Evolutionary conservation across 331 rosid genomes (phyloP).

Genomic region (Acacia concinna): DNA sequence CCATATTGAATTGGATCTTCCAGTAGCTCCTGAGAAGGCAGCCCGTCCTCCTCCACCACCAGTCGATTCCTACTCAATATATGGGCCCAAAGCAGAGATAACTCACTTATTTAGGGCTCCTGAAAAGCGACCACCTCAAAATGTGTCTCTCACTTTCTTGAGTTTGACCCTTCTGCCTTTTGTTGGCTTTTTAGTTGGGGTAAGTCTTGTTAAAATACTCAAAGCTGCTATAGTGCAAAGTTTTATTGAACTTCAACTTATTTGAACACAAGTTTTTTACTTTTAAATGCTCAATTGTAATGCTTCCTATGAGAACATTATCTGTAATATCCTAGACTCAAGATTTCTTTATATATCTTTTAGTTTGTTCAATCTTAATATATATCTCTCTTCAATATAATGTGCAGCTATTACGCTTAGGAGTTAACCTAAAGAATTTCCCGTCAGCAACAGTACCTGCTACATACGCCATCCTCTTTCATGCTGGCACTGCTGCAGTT

Average conservation of each 20-base stretch:
- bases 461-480: constrained; percentile 72
- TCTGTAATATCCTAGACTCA: background rate
- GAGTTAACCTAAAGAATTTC: constrained; percentile 85
- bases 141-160: constrained; percentile 84
- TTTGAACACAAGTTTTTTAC: background rate
- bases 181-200: constrained; percentile 87
- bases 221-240: background rate
- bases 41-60: constrained; percentile 72
- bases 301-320: background rate
- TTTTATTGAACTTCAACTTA: background rate
- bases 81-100: constrained; percentile 86
- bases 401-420: constrained; percentile 66
- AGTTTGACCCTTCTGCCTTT: constrained; percentile 74
- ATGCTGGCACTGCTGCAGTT: constrained; percentile 72
- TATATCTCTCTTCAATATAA: constrained; percentile 24
- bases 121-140: constrained; percentile 83
- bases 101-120: constrained; percentile 83
- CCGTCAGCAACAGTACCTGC: constrained; percentile 70
- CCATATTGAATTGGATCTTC: constrained; percentile 82
- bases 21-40: constrained; percentile 95
- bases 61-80: constrained; percentile 70
- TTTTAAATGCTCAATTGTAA: background rate
- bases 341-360: constrained; percentile 2
- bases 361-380: constrained; percentile 15
- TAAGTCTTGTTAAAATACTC: constrained; percentile 43